These are phyloP conservation scores for Cryptosporidium felis DNA, from an alignment of 169 alveolate genomes.

Conservation along the genomic window DNA sequence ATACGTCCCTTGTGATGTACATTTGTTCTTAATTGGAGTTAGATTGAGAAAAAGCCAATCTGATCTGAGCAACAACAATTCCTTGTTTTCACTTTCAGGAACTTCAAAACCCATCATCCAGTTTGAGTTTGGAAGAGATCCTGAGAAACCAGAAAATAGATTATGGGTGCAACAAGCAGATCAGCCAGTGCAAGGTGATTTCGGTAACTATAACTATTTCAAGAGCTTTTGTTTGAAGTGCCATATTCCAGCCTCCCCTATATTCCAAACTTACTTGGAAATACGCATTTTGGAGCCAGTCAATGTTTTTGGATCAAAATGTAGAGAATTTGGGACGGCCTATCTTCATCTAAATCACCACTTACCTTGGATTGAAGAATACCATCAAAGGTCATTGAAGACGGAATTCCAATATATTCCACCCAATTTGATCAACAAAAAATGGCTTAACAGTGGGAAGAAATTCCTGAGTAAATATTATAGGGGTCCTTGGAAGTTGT, in stretches of 20 bases:
- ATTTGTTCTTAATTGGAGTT: conserved; percentile 50
- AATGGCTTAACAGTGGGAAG: conserved; percentile 54
- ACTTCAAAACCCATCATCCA: conserved; percentile 59
- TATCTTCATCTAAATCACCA: conserved; percentile 67
- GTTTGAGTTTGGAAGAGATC: conserved; percentile 70
- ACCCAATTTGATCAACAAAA: conserved; percentile 25
- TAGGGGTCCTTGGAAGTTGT: conserved; percentile 62
- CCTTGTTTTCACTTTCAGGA: conserved; percentile 31
- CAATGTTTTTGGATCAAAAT: conserved; percentile 61
- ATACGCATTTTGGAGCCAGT: conserved; percentile 49
- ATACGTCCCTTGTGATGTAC: conserved; percentile 69
- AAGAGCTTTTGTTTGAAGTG: conserved; percentile 55
- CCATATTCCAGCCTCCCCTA: conserved; percentile 70
- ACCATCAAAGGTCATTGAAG: conserved; percentile 51
- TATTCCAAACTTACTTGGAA: conserved; percentile 61
- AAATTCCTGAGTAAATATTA: conserved; percentile 60
- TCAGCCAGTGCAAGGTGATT: conserved; percentile 40
- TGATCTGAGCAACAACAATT: neutral
- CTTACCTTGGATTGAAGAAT: conserved; percentile 69
- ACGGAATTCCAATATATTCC: conserved; percentile 68
- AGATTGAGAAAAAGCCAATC: conserved; percentile 47
- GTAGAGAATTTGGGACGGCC: conserved; percentile 67
- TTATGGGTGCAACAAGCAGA: conserved; percentile 69
- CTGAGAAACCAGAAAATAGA: conserved; percentile 69
- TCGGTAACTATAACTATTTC: conserved; percentile 53